Evolutionary conservation across 129 eudicot genomes (phyloP).

Genomic region (Helianthus tuberosus): DNA sequence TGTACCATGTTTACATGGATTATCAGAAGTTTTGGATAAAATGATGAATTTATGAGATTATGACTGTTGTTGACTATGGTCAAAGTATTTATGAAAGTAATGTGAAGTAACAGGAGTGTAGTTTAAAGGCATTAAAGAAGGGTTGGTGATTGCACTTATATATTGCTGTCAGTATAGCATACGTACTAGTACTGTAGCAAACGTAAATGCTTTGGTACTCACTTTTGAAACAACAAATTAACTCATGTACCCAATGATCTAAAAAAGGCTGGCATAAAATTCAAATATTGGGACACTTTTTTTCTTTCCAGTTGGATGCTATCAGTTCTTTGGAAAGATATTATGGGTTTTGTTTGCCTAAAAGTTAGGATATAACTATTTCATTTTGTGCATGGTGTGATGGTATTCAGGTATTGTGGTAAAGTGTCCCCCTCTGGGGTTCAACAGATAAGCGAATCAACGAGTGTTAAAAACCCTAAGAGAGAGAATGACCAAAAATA

Average conservation of each 20-base stretch:
- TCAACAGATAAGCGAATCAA: too few relatives aligned
- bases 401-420: too few relatives aligned
- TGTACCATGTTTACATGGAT: constrained; percentile 36
- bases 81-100: constrained; percentile 15
- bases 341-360: too few relatives aligned
- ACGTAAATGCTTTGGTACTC: constrained; percentile 17
- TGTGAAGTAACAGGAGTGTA: not conserved
- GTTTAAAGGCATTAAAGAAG: constrained; percentile 3
- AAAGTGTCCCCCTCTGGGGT: too few relatives aligned
- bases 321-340: too few relatives aligned
- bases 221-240: constrained; percentile 12
- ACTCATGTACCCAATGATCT: not conserved
- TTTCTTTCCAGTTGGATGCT: not conserved
- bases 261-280: not conserved
- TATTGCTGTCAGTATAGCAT: constrained; percentile 13
- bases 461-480: too few relatives aligned
- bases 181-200: not conserved
- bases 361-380: too few relatives aligned
- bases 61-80: constrained; percentile 14
- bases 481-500: too few relatives aligned
- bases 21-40: constrained; percentile 22
- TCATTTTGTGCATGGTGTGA: too few relatives aligned
- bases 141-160: constrained; percentile 30
- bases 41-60: constrained; percentile 14
- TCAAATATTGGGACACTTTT: not conserved